phyloP scores from a whole-genome alignment of 176 grass and related monocot species.

The Stipa capillata region DNA sequence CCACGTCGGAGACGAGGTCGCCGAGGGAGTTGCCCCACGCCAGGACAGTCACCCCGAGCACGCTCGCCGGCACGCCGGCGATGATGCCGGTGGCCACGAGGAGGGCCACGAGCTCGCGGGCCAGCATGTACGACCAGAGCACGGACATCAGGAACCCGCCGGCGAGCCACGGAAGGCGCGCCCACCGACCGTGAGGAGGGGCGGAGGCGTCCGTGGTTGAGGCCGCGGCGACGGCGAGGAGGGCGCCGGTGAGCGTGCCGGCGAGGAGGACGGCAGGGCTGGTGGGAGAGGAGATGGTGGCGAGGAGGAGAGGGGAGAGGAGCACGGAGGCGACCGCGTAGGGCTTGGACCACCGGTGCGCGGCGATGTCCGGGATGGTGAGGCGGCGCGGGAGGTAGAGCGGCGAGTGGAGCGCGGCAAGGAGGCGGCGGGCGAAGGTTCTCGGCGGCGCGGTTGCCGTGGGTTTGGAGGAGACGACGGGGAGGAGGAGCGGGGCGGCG shows the following conservation, averaged over 20 bases:
- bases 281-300: neutral
- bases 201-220: neutral
- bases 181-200: constrained; percentile 7
- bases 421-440: neutral
- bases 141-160: constrained; percentile 78
- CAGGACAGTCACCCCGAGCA: constrained; percentile 62
- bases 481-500: constrained; percentile 17
- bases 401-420: constrained; percentile 34
- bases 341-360: constrained; percentile 40
- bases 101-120: constrained; percentile 52
- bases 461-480: neutral
- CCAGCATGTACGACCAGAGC: constrained; percentile 64
- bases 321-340: constrained; percentile 10
- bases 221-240: constrained; percentile 7
- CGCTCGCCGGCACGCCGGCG: constrained; percentile 31
- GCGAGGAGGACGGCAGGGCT: neutral
- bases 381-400: constrained; percentile 65
- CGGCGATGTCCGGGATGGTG: constrained; percentile 65
- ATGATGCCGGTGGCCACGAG: constrained; percentile 43
- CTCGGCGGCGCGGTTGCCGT: neutral
- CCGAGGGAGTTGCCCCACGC: constrained; percentile 89
- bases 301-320: constrained; percentile 38
- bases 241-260: neutral
- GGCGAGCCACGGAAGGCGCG: constrained; percentile 29
- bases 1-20: constrained; percentile 60